Base-by-base conservation (phyloP, 371 early-diverging fungal genomes). In the Mucor lusitanicus region DNA sequence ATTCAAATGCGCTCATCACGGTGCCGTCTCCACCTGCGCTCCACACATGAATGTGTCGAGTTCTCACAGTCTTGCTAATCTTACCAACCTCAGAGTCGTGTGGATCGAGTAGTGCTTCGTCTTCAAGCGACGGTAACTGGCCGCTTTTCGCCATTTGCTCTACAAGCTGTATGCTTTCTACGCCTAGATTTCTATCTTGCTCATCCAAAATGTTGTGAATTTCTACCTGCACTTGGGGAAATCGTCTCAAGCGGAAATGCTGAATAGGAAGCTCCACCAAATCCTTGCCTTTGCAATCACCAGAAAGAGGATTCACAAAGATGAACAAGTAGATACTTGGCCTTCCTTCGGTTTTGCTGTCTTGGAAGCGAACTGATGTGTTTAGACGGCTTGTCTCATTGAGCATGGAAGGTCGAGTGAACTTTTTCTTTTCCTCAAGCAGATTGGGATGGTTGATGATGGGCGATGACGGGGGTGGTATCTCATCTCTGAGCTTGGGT, bases 11-110 rank as follows among this genome's bases (percentile, higher is more conserved):
- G n/a, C 84, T 78, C 81, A 86, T 87, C 37, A 89, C 88, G 0
- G 89, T 89, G 15, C 89, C 89, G 69, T 89, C 89, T 15, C 89
- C 89, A 28, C 89, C 89, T 4, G 87, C 88, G 63, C 84, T 84
- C 89, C 89, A 89, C 21, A 86, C 84, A 69, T 89, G 89, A 55
- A 89, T 74, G 32, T 85, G 82, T 13, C 82, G 63, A 28, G 70
- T 63, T 37, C 67, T 48, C 3, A 64, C 74, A 13, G 64, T 39
- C 15, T 59, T 48, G 13, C 60, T 48, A 27, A 73, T 64, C 25
- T 55, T 55, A 5, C 30, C 30, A 13, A 53, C 37, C 2, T 59
- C 55, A 3, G 44, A 6, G 7, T 44, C 28, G 9, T 53, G 53
- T 15, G 15, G 23, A 3, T 64, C 59, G n/a, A 32, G 42, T 37